These are phyloP conservation scores for Amanita muscaria DNA, from an alignment of 768 basidiomycete genomes.

Conservation along the genomic window DNA sequence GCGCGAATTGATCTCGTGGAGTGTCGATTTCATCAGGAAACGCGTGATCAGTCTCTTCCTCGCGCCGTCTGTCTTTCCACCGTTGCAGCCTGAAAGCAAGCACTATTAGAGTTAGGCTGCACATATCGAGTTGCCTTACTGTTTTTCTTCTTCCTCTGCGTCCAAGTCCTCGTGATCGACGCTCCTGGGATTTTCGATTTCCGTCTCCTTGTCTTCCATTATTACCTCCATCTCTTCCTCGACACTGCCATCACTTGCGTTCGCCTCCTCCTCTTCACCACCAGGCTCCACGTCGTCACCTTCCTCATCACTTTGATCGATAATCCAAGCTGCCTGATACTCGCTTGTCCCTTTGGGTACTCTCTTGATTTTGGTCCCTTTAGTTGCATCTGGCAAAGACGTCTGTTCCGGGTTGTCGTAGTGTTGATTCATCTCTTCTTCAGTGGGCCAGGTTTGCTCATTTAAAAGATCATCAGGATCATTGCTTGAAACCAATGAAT, in stretches of 20 bases:
- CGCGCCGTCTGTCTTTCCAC: slow-evolving; percentile 63
- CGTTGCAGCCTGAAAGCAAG: slow-evolving; percentile 42
- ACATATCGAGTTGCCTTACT: slow-evolving; percentile 41
- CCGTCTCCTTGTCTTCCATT: slow-evolving; percentile 44
- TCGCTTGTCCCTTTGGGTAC: slow-evolving; percentile 94
- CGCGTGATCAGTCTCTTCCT: slow-evolving; percentile 73
- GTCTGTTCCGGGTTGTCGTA: slow-evolving; percentile 19
- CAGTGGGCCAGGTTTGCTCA: slow-evolving; percentile 98
- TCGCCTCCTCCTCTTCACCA: slow-evolving; percentile 33
- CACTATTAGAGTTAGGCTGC: background rate
- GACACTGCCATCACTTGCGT: slow-evolving; percentile 33
- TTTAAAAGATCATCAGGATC: slow-evolving; percentile 84
- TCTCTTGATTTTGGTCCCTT: slow-evolving; percentile 64
- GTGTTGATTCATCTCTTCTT: slow-evolving; percentile 76
- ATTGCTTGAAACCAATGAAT: slow-evolving; percentile 82
- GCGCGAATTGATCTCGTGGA: slow-evolving; percentile 73
- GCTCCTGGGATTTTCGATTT: slow-evolving; percentile 41
- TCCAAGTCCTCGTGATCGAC: slow-evolving; percentile 72
- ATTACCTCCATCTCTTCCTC: slow-evolving; percentile 58
- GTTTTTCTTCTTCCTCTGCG: slow-evolving; percentile 75
- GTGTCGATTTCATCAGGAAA: slow-evolving; percentile 98
- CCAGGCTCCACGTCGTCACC: slow-evolving; percentile 37
- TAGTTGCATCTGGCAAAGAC: slow-evolving; percentile 51
- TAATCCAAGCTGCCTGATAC: slow-evolving; percentile 95
- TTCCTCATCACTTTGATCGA: slow-evolving; percentile 71